Conservation (phyloP, 176 grass and related monocot genomes). For the Oryza brachyantha region DNA sequence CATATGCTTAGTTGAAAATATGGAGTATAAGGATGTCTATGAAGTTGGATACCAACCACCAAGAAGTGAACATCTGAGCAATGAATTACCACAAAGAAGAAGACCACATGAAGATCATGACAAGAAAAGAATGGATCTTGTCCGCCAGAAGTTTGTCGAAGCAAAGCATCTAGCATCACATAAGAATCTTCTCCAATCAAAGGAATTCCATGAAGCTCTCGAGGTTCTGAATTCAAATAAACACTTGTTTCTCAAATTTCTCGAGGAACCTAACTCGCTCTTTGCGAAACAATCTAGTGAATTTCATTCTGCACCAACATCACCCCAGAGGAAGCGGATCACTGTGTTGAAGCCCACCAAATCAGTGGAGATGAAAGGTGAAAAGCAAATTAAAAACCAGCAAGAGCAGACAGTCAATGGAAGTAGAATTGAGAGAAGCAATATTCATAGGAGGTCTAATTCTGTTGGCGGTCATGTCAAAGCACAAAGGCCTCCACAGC, state of each 20-base stretch:
- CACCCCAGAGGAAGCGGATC: conserved; percentile 66
- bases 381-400: conserved; percentile 34
- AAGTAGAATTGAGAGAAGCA: conserved; percentile 36
- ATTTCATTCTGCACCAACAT: conserved; percentile 42
- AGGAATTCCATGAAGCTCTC: conserved; percentile 88
- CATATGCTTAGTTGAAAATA: conserved; percentile 34
- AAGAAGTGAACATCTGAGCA: conserved; percentile 23
- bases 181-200: conserved; percentile 65
- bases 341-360: conserved; percentile 89
- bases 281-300: conserved; percentile 41
- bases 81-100: conserved; percentile 30
- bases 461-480: not conserved
- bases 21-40: conserved; percentile 75
- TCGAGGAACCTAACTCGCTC: conserved; percentile 88
- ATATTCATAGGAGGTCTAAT: conserved; percentile 29
- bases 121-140: conserved; percentile 71
- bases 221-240: conserved; percentile 91
- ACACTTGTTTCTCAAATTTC: conserved; percentile 91
- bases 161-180: conserved; percentile 75
- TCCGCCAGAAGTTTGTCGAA: conserved; percentile 86
- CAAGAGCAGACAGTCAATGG: conserved; percentile 25
- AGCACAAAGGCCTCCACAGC: conserved; percentile 55
- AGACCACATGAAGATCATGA: conserved; percentile 36
- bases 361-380: conserved; percentile 43
- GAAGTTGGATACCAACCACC: conserved; percentile 74